Evolutionary conservation across 768 basidiomycete genomes (phyloP).

Genomic region (Dentipellis fragilis): DNA sequence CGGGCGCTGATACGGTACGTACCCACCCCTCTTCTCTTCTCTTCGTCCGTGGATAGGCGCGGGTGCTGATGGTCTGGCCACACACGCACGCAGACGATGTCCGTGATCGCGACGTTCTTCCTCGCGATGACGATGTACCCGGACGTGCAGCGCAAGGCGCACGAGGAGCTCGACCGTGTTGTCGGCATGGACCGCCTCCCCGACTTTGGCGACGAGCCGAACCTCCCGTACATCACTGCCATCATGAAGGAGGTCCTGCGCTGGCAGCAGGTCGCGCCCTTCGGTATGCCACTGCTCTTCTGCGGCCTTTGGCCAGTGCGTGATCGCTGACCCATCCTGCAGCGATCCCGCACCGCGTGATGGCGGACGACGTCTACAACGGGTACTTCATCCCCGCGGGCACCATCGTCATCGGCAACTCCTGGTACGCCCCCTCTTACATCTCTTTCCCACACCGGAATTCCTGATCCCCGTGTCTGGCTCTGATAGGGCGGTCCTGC

Average conservation of each 20-base stretch:
- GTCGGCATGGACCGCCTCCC: constrained; percentile 19
- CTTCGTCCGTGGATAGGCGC: not conserved
- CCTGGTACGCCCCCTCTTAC: constrained; percentile 4
- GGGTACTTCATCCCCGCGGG: constrained; percentile 18
- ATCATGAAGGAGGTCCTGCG: constrained; percentile 17
- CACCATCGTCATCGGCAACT: constrained; percentile 12
- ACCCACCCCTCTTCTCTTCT: not conserved
- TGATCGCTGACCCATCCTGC: not conserved
- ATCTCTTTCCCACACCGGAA: not conserved
- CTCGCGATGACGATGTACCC: constrained; percentile 17
- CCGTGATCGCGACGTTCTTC: constrained; percentile 14
- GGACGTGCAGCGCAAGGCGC: constrained; percentile 12
- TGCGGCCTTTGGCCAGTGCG: not conserved
- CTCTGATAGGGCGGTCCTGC: constrained; percentile 13
- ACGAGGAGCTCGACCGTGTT: constrained; percentile 19
- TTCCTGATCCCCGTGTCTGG: not conserved
- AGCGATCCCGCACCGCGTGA: constrained; percentile 15
- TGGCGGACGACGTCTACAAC: constrained; percentile 16
- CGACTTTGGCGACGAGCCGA: constrained; percentile 13
- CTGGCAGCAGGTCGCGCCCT: constrained; percentile 16
- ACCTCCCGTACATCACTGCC: constrained; percentile 16
- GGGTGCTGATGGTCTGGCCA: too few relatives aligned
- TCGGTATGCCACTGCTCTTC: constrained; percentile 7
- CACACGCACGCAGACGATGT: too few relatives aligned
- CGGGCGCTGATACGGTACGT: constrained; percentile 15